Percentiles rank a stretch among this genome's conserved stretches.
phyloP scores from a whole-genome alignment of 2,329 filamentous ascomycete species.

The Podosphaera fusca region DNA sequence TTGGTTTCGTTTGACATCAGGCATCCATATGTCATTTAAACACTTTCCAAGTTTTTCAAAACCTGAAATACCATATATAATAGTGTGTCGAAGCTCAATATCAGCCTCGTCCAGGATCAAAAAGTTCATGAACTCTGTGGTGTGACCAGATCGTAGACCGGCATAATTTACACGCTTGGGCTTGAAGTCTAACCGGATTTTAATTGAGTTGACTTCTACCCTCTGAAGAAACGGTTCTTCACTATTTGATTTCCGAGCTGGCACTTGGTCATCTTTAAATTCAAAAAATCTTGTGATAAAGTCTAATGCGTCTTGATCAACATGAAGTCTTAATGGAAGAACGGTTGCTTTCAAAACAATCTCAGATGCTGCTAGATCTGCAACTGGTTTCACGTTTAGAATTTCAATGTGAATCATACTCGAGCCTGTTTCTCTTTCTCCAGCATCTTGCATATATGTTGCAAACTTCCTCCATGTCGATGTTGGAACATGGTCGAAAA shows the following conservation, averaged over 20 bases:
- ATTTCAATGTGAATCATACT: constrained; percentile 83
- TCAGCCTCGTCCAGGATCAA: constrained; percentile 74
- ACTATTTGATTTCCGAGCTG: constrained; percentile 32
- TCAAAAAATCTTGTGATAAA: constrained; percentile 96
- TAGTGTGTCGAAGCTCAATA: constrained; percentile 67
- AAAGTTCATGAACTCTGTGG: constrained; percentile 98
- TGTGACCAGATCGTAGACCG: constrained; percentile 74
- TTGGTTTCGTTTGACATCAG: constrained; percentile 74
- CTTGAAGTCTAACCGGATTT: constrained; percentile 84
- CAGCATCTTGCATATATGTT: constrained; percentile 73
- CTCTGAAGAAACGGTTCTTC: constrained; percentile 76
- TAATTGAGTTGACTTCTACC: constrained; percentile 64
- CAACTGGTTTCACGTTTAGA: constrained; percentile 66
- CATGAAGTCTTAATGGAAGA: constrained; percentile 70
- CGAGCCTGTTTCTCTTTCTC: constrained; percentile 63
- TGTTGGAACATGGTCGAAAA: constrained; percentile 82
- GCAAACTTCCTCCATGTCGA: constrained; percentile 98
- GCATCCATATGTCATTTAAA: constrained; percentile 91
- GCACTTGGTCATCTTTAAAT: constrained; percentile 60
- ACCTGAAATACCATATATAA: constrained; percentile 76
- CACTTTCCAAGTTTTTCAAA: constrained; percentile 79
- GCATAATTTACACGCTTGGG: constrained; percentile 95
- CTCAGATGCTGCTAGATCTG: constrained; percentile 68
- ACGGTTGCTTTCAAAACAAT: constrained; percentile 61
- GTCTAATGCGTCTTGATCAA: constrained; percentile 91